These are phyloP conservation scores for Amphirosellinia nigrospora DNA, from an alignment of 495 filamentous ascomycete genomes.

Conservation along the genomic window DNA sequence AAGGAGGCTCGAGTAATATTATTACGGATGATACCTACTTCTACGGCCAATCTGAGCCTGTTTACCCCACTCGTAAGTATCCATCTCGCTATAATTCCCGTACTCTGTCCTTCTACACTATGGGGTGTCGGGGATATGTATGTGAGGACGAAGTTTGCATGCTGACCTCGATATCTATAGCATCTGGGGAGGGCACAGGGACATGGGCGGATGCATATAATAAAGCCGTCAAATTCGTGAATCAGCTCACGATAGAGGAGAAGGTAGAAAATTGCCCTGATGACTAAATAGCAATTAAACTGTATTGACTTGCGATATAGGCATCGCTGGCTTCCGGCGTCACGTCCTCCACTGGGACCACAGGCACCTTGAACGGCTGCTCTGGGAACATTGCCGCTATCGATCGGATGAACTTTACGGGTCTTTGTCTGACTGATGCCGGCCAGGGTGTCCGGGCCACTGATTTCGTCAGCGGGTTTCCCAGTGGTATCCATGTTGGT, in stretches of 20 bases:
- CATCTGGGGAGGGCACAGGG: conserved; percentile 49
- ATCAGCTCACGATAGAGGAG: conserved; percentile 80
- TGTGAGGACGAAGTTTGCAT: background rate
- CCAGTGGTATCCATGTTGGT: conserved; percentile 50
- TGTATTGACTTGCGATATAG: conserved; percentile 29
- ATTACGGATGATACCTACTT: conserved; percentile 56
- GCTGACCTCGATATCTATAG: conserved; percentile 51
- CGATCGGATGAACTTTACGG: conserved; percentile 53
- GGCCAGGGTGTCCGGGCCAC: conserved; percentile 56
- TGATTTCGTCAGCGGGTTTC: conserved; percentile 55
- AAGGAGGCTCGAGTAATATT: conserved; percentile 18
- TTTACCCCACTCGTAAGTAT: conserved; percentile 81
- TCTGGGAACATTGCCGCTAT: conserved; percentile 48
- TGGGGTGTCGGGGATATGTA: conserved; percentile 16
- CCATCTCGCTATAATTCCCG: background rate
- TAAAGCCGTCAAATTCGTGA: conserved; percentile 78
- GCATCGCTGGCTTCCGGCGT: conserved; percentile 54
- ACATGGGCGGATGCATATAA: conserved; percentile 76
- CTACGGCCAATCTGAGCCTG: conserved; percentile 69
- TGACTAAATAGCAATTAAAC: background rate
- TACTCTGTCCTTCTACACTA: background rate
- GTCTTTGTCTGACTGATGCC: conserved; percentile 58
- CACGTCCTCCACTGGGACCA: conserved; percentile 37
- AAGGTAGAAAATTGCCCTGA: conserved; percentile 65
- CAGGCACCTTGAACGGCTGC: conserved; percentile 47